phyloP scores from a whole-genome alignment of 2,329 filamentous ascomycete species.

The Pseudogymnoascus sp. region DNA sequence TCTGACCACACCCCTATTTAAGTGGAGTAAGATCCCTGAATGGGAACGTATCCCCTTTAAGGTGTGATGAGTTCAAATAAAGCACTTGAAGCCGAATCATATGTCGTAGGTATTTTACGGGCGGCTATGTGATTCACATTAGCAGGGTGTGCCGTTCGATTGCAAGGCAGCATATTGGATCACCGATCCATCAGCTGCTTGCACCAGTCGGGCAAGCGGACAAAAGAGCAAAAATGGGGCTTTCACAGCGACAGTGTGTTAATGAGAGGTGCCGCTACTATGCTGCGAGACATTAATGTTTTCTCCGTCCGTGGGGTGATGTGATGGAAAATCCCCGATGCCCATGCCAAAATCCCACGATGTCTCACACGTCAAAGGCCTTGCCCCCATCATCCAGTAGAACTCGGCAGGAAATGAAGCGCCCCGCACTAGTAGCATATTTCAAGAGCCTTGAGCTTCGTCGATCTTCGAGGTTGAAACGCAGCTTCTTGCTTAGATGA shows the following conservation, averaged over 20 bases:
- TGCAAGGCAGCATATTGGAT: not conserved
- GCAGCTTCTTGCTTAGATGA: not conserved
- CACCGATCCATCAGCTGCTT: not conserved
- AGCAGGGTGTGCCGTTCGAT: not conserved
- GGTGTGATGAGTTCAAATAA: not conserved
- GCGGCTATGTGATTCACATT: not conserved
- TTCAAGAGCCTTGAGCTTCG: not conserved
- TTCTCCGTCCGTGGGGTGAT: not conserved
- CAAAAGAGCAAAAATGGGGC: not conserved
- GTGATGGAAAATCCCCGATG: not conserved
- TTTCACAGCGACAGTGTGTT: not conserved
- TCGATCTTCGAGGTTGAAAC: not conserved
- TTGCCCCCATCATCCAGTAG: not conserved
- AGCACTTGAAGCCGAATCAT: not conserved
- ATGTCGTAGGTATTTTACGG: not conserved
- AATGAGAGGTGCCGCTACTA: not conserved
- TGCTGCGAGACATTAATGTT: not conserved
- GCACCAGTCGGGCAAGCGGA: not conserved
- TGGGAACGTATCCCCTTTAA: not conserved
- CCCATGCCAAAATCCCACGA: not conserved
- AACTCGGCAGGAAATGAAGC: not conserved
- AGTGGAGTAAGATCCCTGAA: not conserved
- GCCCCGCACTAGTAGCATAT: not conserved
- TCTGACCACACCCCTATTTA: slow-evolving; percentile 9
- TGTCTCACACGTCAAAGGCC: slow-evolving; percentile 2